These are phyloP conservation scores for Leptodontidium sp. DNA, from an alignment of 2,329 filamentous ascomycete species.

Conservation along the genomic window DNA sequence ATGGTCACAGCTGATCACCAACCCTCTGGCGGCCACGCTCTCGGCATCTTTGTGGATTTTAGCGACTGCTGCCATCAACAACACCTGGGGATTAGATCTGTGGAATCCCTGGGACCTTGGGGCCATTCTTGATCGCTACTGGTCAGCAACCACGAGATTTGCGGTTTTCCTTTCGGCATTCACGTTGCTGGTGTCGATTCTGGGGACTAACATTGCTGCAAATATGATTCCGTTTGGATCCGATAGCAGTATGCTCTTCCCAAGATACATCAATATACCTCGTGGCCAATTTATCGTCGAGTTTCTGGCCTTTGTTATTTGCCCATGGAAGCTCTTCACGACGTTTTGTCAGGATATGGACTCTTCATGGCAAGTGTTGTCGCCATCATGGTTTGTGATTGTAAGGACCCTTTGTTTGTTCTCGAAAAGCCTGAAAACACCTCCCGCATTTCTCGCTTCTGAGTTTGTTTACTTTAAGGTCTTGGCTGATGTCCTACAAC, in stretches of 20 bases:
- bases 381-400: conserved; percentile 51
- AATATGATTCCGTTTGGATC: conserved; percentile 51
- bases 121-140: conserved; percentile 47
- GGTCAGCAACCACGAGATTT: conserved; percentile 49
- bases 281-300: conserved; percentile 63
- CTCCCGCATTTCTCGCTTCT: no score
- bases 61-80: conserved; percentile 53
- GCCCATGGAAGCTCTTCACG: no score
- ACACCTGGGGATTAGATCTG: conserved; percentile 48
- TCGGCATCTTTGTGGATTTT: conserved; percentile 55
- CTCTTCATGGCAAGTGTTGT: no score
- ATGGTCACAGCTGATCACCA: conserved; percentile 53
- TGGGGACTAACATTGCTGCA: conserved; percentile 65
- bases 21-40: conserved; percentile 46
- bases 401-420: no score
- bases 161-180: conserved; percentile 59
- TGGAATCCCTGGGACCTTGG: conserved; percentile 59
- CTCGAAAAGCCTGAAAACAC: no score
- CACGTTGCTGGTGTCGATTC: conserved; percentile 60
- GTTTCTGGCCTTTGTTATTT: conserved; percentile 52
- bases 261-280: conserved; percentile 62
- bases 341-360: no score
- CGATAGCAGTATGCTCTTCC: conserved; percentile 57
- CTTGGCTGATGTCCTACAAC: conserved; percentile 34
- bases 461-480: not conserved